Evolutionary conservation across 2,329 filamentous ascomycete genomes (phyloP), one percentile per base, ranked within the genome.

Genomic region (Cadophora luteo-olivacea): DNA sequence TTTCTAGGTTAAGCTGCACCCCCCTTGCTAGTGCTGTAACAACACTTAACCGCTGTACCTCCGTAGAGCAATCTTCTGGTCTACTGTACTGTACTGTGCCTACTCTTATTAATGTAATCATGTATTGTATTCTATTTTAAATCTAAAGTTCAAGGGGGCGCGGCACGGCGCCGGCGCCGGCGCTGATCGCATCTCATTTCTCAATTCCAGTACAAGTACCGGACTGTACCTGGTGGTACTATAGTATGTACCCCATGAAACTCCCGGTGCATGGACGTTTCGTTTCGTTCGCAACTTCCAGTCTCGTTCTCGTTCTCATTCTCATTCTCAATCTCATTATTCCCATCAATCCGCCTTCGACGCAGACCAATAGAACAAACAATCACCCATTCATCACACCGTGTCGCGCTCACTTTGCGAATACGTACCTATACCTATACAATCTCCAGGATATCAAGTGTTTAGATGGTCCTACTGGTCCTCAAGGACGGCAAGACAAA

Each of bases 211-310:
- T 5, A 29, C 29, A 5, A 5, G 29, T 29, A 29, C 29, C 3
- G 29, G 29, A 29, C 29, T 29, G 29, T 29, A 29, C 29, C 5
- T n/a, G n/a, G n/a, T n/a, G n/a, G n/a, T n/a, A 19, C 41, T n/a
- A n/a, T n/a, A n/a, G n/a, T n/a, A n/a, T n/a, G n/a, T 29, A 29
- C 45, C 45, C 45, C 45, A 33, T 55, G 29, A 64, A 36, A 52
- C 55, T 38, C 38, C 55, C 24, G n/a, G 57, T 67, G 52, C 54
- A 51, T 65, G 64, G 54, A 65, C 54, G 25, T 36, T 58, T 45
- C 54, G 25, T 36, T 58, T 45, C n/a, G 45, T 49, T 49, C n/a
- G 24, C 24, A 38, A 29, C 29, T 29, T 29, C 29, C 29, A 29
- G 3, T 29, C 29, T 29, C 29, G 29, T 29, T 29, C 29, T 29